Evolutionary conservation across 352 stramenopile species (phyloP).

Genomic region (Phytophthora uliginosa): DNA sequence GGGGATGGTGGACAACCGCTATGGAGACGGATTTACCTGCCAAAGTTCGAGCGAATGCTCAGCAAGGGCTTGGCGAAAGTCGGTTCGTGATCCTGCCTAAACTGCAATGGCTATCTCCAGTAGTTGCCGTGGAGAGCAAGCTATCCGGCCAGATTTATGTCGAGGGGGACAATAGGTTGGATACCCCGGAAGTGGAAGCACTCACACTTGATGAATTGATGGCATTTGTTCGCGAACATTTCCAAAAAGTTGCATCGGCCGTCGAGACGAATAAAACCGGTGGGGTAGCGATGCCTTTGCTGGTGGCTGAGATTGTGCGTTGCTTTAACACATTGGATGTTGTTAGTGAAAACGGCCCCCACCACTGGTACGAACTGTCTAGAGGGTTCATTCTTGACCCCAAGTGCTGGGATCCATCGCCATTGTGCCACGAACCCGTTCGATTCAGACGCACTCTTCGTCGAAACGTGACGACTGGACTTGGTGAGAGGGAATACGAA

Average conservation of each 20-base stretch:
- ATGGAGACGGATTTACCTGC: constrained; percentile 49
- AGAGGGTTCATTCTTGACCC: constrained; percentile 71
- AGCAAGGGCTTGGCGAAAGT: constrained; percentile 37
- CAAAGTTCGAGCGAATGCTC: constrained; percentile 50
- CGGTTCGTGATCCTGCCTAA: constrained; percentile 77
- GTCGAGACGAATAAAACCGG: constrained; percentile 33
- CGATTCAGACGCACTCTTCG: constrained; percentile 54
- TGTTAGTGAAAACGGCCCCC: constrained; percentile 9
- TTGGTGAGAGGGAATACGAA: constrained; percentile 64
- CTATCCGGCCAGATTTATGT: constrained; percentile 34
- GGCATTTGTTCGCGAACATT: constrained; percentile 47
- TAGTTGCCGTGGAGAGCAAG: constrained; percentile 48
- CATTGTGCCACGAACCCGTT: constrained; percentile 60
- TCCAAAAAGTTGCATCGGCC: constrained; percentile 33
- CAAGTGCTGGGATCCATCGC: constrained; percentile 66
- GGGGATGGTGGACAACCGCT: constrained; percentile 76
- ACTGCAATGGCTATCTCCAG: constrained; percentile 70
- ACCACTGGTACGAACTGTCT: constrained; percentile 63
- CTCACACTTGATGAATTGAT: constrained; percentile 54
- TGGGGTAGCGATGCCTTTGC: constrained; percentile 64
- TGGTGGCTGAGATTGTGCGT: constrained; percentile 64
- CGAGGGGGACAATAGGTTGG: constrained; percentile 42
- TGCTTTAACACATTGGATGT: constrained; percentile 20
- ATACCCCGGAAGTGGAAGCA: constrained; percentile 37
- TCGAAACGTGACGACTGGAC: constrained; percentile 27